Base-by-base conservation (phyloP, 2,329 filamentous ascomycete genomes). In the Colletotrichum caudatum region DNA sequence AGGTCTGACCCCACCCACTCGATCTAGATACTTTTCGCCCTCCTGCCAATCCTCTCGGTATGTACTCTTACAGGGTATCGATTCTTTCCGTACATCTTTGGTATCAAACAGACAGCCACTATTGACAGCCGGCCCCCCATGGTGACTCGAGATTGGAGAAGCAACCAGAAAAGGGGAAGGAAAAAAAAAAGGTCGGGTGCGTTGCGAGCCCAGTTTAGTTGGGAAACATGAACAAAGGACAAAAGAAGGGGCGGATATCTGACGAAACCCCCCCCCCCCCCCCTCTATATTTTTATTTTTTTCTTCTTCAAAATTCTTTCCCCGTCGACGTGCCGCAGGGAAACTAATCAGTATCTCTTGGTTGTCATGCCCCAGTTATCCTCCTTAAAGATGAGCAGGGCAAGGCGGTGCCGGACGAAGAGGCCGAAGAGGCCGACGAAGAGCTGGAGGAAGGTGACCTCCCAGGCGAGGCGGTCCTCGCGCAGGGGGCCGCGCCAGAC, bases 401-500 rank as follows among this genome's bases (percentile, higher is more conserved):
- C 96, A 75, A 98, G 88, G 73, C 90, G 90, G 84, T 99, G 96
- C 75, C 96, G 87, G 65, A 94, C 89, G 78, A 97, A 93, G 71
- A 99, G 83, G 26, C 95, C 96, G 53, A 94, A 83, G n/a, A 97
- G 80, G 9, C 96, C 96, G 73, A 93, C 88, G 5, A 87, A 81
- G 20, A 89, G 84, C 85, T 99, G 96, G 81, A 98, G 88, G n/a
- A 83, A 83, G 57, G 96, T 88, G 72, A 99, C 87, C 80, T 96
- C 94, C 78, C 90, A 84, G 35, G 94, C 93, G 65, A 99, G 86
- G 57, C 89, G 87, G 82, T 97, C 93, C 81, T 99, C 96, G 73
- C 93, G 89, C 86, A 97, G 89, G 3, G 96, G 95, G 0, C 96
- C 96, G 80, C 95, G 92, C 93, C 94, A 97, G 63, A 98, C 93